Evolutionary conservation across 208 protist species (phyloP), one percentile per base, ranked within the genome.

Genomic region (Phytomonas sp.): DNA sequence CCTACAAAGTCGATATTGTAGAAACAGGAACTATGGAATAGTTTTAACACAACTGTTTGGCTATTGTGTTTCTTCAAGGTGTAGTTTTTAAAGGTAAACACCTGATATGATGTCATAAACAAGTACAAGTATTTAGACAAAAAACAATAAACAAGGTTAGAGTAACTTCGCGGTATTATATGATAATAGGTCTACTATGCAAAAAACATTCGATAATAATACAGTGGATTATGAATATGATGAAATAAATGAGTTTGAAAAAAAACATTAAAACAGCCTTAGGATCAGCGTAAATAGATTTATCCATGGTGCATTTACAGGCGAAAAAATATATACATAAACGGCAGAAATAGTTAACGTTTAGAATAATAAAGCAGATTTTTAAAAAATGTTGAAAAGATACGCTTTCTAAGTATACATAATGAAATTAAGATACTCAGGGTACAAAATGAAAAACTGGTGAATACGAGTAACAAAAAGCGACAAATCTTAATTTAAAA

Each of bases 281-380:
- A 49, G 6, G 3, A 16, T 3, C 40, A 49, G 19, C 3, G 40
- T 49, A 19, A 49, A 49, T 23, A 23, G 12, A 16, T 49, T 3
- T 49, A 2, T 23, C 3, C 12, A 49, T 12, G 40, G 40, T 16
- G 40, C 14, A 49, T 49, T 19, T 49, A 12, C 40, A 49, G 12
- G 40, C 3, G 2, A 49, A 23, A 49, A 49, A 23, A 3, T 64
- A 4, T 64, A 2, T n/a, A 23, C 4, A 36, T 36, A 40, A 23
- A 40, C 19, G 1, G 14, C 3, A 64, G 6, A 16, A 10, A n/a
- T 34, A 16, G 3, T 23, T 64, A 10, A 64, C 2, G 2, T 64
- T 64, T 64, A 12, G 1, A 64, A 64, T 34, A 64, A 64, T 2
- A 64, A 23, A n/a, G 60, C 31, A 64, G 12, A 23, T 64, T 23